These are phyloP conservation scores for Plasmodium cynomolgi DNA, from an alignment of 169 alveolate genomes.

Conservation along the genomic window DNA sequence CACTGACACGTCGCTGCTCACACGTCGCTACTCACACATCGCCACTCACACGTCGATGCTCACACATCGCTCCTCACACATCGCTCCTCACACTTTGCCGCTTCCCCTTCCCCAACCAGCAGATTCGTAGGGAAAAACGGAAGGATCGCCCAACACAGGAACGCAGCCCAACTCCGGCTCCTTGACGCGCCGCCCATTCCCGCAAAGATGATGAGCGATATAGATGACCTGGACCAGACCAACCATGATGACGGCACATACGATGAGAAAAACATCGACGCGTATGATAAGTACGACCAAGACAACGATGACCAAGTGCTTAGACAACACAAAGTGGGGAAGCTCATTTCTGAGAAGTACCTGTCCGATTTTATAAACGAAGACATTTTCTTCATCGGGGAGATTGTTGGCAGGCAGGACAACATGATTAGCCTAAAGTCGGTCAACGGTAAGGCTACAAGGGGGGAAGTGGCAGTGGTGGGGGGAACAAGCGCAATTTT, in stretches of 20 bases:
- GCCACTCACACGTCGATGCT: too few relatives aligned
- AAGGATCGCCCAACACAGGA: not conserved
- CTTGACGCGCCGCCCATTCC: not conserved
- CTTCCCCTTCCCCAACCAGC: not conserved
- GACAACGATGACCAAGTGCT: not conserved
- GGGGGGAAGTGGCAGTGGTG: not conserved
- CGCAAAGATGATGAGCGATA: not conserved
- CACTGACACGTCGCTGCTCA: not conserved
- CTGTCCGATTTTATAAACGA: slow-evolving; percentile 40
- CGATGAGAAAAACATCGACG: not conserved
- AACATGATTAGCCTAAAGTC: slow-evolving; percentile 27
- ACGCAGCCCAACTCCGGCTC: not conserved
- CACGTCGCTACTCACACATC: too few relatives aligned
- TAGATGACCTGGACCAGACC: not conserved
- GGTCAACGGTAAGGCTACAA: slow-evolving; percentile 47
- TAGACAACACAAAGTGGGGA: slow-evolving; percentile 20
- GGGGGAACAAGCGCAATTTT: not conserved
- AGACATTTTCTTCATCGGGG: slow-evolving; percentile 66
- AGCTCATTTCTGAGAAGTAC: slow-evolving; percentile 53
- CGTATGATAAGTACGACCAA: not conserved
- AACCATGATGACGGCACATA: not conserved
- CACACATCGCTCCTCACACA: too few relatives aligned
- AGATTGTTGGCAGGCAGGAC: slow-evolving; percentile 19
- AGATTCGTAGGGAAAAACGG: not conserved
- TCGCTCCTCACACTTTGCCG: not conserved